Conservation (phyloP, 768 basidiomycete genomes). For the Amanita fuliginea region DNA sequence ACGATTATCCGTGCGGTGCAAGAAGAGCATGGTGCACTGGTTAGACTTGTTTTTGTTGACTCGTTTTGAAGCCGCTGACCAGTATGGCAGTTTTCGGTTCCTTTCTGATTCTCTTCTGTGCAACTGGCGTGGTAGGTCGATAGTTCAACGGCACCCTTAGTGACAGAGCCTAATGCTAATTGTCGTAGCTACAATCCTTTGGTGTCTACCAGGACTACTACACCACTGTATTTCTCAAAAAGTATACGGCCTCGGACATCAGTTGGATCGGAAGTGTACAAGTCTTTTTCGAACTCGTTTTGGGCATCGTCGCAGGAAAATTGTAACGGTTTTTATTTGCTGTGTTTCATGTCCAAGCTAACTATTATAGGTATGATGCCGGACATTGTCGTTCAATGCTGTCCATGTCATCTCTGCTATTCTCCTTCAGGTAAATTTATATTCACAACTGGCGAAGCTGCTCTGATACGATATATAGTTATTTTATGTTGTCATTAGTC, state of each 20-base stretch:
- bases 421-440: constrained; percentile 5
- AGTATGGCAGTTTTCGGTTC: neutral
- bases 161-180: neutral
- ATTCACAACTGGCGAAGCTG: too few relatives aligned
- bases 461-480: neutral
- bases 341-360: neutral
- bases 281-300: constrained; percentile 7
- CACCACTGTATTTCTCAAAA: constrained; percentile 1
- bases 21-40: constrained; percentile 5
- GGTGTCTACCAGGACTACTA: constrained; percentile 9
- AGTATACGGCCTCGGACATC: constrained; percentile 7
- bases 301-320: constrained; percentile 7
- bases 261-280: constrained; percentile 9
- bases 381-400: constrained; percentile 7
- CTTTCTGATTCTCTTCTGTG: constrained; percentile 3
- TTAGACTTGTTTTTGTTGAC: neutral
- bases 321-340: neutral
- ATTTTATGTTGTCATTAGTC: constrained; percentile 5
- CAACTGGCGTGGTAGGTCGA: neutral
- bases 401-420: constrained; percentile 2
- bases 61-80: neutral
- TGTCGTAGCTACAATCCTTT: constrained; percentile 3
- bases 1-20: neutral
- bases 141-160: neutral
- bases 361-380: constrained; percentile 6